phyloP scores from a whole-genome alignment of 2,329 filamentous ascomycete species.

The Ophiostoma ips region DNA sequence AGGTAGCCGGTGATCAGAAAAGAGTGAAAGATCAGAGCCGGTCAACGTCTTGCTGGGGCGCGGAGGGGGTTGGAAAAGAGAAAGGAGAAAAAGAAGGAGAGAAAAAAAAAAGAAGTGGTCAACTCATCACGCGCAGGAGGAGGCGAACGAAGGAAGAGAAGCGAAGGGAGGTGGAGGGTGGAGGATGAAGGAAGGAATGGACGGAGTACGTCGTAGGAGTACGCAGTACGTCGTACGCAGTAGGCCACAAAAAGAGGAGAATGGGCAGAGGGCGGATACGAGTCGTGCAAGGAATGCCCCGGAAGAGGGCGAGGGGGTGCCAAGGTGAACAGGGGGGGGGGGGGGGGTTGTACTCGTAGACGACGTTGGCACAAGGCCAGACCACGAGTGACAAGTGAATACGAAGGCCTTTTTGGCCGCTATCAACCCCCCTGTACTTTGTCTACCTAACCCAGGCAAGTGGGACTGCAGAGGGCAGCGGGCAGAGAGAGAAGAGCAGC shows the following conservation, averaged over 20 bases:
- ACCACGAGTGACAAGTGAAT: background rate
- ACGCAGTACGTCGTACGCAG: no score
- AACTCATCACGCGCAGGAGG: no score
- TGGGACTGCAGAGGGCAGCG: no score
- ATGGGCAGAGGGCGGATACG: no score
- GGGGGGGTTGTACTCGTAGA: background rate
- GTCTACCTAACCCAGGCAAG: background rate
- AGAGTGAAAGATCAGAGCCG: constrained; percentile 6
- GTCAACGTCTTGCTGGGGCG: constrained; percentile 11
- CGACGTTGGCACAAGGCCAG: background rate
- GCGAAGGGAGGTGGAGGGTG: background rate
- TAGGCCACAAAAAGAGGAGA: no score
- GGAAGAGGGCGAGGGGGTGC: background rate
- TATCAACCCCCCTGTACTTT: no score
- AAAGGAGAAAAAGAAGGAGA: constrained; percentile 1
- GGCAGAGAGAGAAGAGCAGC: background rate
- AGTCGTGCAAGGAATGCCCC: background rate
- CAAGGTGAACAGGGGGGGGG: background rate
- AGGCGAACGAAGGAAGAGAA: background rate
- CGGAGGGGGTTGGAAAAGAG: background rate
- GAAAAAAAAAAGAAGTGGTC: background rate
- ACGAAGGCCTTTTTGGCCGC: no score
- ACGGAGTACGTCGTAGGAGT: no score
- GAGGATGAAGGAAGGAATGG: background rate
- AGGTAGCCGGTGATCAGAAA: background rate